Evolutionary conservation across 441 rosid species (phyloP).

Genomic region (Metrosideros polymorpha): DNA sequence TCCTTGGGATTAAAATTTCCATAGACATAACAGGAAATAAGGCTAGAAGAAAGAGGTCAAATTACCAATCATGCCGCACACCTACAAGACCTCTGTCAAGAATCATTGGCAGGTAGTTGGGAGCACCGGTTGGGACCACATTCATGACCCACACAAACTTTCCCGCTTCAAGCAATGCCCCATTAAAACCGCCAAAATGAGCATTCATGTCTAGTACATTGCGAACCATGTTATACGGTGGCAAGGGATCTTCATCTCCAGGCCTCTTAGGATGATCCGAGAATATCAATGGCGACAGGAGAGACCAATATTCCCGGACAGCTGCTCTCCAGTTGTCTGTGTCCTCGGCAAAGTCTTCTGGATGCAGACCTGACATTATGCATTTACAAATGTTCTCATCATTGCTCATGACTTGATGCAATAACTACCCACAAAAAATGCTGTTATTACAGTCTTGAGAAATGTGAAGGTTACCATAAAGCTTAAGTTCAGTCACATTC

Average conservation of each 20-base stretch:
- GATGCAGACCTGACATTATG: conserved; percentile 46
- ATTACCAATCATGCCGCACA: conserved; percentile 87
- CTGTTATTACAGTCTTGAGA: not conserved
- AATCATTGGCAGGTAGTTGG: conserved; percentile 75
- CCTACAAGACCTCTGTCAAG: conserved; percentile 95
- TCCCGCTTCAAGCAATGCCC: conserved; percentile 68
- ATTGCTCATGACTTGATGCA: not conserved
- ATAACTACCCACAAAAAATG: not conserved
- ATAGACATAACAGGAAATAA: not conserved
- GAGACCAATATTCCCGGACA: conserved; percentile 83
- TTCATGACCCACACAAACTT: conserved; percentile 99
- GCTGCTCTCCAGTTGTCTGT: conserved; percentile 47
- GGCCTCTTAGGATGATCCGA: conserved; percentile 99
- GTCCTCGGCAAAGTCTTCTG: conserved; percentile 64
- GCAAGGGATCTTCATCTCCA: conserved; percentile 95
- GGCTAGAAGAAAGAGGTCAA: not conserved
- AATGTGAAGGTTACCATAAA: conserved; percentile 43
- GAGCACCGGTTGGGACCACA: conserved; percentile 77
- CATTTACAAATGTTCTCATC: not conserved
- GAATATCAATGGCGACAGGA: conserved; percentile 90
- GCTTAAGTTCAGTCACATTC: conserved; percentile 73
- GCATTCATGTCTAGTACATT: conserved; percentile 98
- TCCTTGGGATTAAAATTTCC: not conserved
- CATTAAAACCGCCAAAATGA: conserved; percentile 80
- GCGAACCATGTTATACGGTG: conserved; percentile 94